Evolutionary conservation across 306 rosid genomes (phyloP).

Genomic region (Cyamopsis tetragonoloba): DNA sequence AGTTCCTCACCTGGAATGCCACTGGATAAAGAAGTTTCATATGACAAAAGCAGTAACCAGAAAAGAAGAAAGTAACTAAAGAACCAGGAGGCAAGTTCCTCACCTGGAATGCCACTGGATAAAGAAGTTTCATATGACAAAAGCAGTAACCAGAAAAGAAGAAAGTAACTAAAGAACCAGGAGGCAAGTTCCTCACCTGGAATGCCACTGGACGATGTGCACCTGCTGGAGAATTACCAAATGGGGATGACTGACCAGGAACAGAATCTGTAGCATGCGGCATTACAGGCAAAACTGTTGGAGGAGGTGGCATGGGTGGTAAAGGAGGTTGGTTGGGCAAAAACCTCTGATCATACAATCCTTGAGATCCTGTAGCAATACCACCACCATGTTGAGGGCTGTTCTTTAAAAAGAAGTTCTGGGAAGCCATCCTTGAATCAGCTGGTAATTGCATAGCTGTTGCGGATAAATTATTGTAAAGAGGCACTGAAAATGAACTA

Average conservation of each 20-base stretch:
- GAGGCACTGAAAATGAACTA: constrained; percentile 53
- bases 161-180: constrained; percentile 17
- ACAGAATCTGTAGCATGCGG: constrained; percentile 57
- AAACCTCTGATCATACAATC: constrained; percentile 77
- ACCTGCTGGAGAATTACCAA: constrained; percentile 53
- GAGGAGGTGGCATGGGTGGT: constrained; percentile 96
- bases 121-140: constrained; percentile 4
- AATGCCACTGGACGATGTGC: constrained; percentile 53
- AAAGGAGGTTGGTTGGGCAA: constrained; percentile 83
- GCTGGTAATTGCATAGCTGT: constrained; percentile 54
- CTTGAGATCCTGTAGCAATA: constrained; percentile 69
- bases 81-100: constrained; percentile 18
- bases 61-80: constrained; percentile 8
- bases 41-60: constrained; percentile 7
- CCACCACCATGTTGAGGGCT: constrained; percentile 71
- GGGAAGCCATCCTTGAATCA: constrained; percentile 58
- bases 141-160: constrained; percentile 13
- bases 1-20: constrained; percentile 54
- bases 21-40: constrained; percentile 26
- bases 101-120: constrained; percentile 57
- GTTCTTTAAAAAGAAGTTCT: constrained; percentile 53
- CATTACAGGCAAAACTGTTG: constrained; percentile 52
- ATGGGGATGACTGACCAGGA: constrained; percentile 62
- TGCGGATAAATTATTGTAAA: constrained; percentile 48
- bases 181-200: constrained; percentile 50